Evolutionary conservation across 305 asterid species (phyloP).

Genomic region (Ajuga reptans): DNA sequence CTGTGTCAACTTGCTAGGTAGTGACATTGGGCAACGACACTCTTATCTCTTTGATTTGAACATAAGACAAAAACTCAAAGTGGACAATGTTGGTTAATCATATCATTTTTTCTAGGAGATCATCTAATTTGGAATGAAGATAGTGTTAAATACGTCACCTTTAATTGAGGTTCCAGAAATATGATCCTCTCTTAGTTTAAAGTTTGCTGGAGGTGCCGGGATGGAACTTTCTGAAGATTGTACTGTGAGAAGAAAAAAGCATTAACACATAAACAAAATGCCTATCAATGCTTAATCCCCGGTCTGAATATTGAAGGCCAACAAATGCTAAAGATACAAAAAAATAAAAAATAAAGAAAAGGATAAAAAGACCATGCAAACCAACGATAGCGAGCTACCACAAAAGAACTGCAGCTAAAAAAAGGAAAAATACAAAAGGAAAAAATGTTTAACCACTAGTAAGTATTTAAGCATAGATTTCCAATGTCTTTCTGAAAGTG

Average conservation of each 20-base stretch:
- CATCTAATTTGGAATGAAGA: neutral
- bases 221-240: slow-evolving; percentile 70
- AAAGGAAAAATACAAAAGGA: neutral
- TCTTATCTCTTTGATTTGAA: neutral
- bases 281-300: neutral
- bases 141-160: slow-evolving; percentile 40
- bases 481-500: neutral
- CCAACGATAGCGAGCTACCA: neutral
- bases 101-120: neutral
- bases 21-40: neutral
- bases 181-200: slow-evolving; percentile 75
- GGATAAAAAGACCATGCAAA: neutral
- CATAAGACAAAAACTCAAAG: neutral
- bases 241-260: slow-evolving; percentile 35
- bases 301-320: slow-evolving; percentile 13
- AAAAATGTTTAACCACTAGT: neutral
- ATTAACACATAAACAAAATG: slow-evolving; percentile 16
- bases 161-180: slow-evolving; percentile 78
- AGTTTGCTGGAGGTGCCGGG: slow-evolving; percentile 65
- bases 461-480: neutral
- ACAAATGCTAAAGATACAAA: neutral
- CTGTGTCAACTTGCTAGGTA: neutral
- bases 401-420: neutral
- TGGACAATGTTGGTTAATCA: neutral
- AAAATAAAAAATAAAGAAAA: no score